Evolutionary conservation across 805 yeast genomes (phyloP).

Genomic region (Lipomyces sp.): DNA sequence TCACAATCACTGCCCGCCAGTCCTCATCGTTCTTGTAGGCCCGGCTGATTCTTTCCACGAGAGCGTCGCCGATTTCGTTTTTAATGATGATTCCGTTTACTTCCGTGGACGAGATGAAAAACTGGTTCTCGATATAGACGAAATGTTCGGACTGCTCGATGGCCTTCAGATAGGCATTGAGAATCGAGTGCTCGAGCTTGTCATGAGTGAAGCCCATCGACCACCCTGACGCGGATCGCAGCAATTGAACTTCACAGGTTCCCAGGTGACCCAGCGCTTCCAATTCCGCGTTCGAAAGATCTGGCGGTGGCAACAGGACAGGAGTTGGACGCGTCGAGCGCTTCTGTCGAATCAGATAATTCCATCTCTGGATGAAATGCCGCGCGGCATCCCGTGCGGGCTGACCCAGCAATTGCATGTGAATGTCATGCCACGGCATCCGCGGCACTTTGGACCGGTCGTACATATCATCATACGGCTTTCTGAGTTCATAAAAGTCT

Average conservation of each 20-base stretch:
- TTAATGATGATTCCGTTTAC: conserved; percentile 80
- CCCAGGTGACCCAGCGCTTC: conserved; percentile 60
- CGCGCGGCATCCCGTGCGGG: conserved; percentile 89
- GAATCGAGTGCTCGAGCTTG: conserved; percentile 83
- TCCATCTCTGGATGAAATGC: conserved; percentile 98
- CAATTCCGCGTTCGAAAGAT: conserved; percentile 70
- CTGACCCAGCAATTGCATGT: conserved; percentile 92
- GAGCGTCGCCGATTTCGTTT: conserved; percentile 91
- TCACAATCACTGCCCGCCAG: conserved; percentile 89
- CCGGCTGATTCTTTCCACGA: conserved; percentile 90
- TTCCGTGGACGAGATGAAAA: conserved; percentile 84
- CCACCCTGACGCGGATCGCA: conserved; percentile 92
- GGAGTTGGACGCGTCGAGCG: conserved; percentile 95
- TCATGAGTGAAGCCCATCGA: conserved; percentile 69
- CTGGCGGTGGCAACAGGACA: conserved; percentile 86
- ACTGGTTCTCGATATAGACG: conserved; percentile 93
- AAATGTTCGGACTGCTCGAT: conserved; percentile 92
- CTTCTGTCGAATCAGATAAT: conserved; percentile 85
- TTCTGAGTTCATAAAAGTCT: conserved; percentile 76
- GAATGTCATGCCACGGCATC: conserved; percentile 99
- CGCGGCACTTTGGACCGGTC: conserved; percentile 78
- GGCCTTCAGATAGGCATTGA: conserved; percentile 82
- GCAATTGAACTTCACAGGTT: conserved; percentile 84
- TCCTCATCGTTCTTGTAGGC: conserved; percentile 72
- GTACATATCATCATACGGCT: conserved; percentile 89